Evolutionary conservation across 2,329 filamentous ascomycete species (phyloP).

Genomic region (Metarhizium anisopliae): DNA sequence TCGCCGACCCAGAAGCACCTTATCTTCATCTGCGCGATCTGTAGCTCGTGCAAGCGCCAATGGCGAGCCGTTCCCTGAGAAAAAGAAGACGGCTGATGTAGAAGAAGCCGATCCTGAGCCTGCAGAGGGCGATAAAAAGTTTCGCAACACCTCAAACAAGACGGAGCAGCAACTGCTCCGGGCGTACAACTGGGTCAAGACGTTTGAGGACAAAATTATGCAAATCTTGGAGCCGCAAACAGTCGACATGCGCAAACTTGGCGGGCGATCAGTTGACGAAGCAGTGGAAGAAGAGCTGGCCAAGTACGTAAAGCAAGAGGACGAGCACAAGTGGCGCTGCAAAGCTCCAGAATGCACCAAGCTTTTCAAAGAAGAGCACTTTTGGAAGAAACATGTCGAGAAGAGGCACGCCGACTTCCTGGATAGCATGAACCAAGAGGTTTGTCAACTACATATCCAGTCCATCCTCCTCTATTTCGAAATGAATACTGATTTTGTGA

Average conservation of each 20-base stretch:
- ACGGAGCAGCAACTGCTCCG: constrained; percentile 86
- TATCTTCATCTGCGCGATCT: constrained; percentile 73
- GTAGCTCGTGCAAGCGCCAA: constrained; percentile 78
- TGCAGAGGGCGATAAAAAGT: constrained; percentile 58
- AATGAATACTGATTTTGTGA: constrained; percentile 9
- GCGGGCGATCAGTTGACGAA: constrained; percentile 79
- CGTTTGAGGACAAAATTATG: constrained; percentile 92
- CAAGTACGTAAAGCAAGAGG: constrained; percentile 93
- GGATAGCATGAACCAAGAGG: constrained; percentile 71
- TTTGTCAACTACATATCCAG: constrained; percentile 66
- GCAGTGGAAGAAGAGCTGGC: constrained; percentile 75
- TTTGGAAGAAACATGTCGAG: constrained; percentile 97
- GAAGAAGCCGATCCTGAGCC: constrained; percentile 46
- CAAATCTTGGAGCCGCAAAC: constrained; percentile 87
- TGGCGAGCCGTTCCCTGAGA: constrained; percentile 75
- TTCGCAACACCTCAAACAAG: constrained; percentile 61
- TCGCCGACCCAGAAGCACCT: constrained; percentile 76
- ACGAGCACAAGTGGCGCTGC: constrained; percentile 94
- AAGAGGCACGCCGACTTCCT: constrained; percentile 91
- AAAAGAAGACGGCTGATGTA: constrained; percentile 62
- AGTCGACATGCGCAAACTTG: constrained; percentile 81
- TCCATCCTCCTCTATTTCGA: constrained; percentile 57
- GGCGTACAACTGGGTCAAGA: constrained; percentile 98
- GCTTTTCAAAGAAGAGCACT: constrained; percentile 92
- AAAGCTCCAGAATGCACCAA: constrained; percentile 95